Conservation (phyloP, 257 asterid genomes). For the Fraxinus anomala region DNA sequence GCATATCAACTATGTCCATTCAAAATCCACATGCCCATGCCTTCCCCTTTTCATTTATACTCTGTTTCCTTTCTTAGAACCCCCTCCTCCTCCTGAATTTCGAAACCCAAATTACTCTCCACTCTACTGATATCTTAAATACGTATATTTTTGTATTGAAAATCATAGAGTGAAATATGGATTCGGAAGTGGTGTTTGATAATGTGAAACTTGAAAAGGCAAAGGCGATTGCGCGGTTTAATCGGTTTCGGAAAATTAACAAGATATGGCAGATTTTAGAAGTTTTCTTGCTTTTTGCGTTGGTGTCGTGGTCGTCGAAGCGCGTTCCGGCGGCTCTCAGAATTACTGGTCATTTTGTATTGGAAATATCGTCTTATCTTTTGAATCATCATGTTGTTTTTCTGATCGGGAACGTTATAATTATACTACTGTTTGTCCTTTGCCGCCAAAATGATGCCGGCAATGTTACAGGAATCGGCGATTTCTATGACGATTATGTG, state of each 20-base stretch:
- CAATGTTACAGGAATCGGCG: conserved; percentile 26
- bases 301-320: conserved; percentile 71
- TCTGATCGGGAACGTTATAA: conserved; percentile 73
- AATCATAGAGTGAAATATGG: conserved; percentile 26
- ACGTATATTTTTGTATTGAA: not conserved
- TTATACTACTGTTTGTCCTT: conserved; percentile 46
- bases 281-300: conserved; percentile 38
- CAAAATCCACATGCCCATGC: conserved; percentile 27
- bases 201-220: conserved; percentile 38
- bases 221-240: conserved; percentile 49
- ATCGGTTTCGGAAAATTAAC: conserved; percentile 43
- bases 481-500: conserved; percentile 48
- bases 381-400: conserved; percentile 78
- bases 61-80: conserved; percentile 30
- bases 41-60: conserved; percentile 22
- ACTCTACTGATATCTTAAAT: not conserved
- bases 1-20: conserved; percentile 30
- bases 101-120: no score
- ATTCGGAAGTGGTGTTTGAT: conserved; percentile 31
- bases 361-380: conserved; percentile 33
- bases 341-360: conserved; percentile 24
- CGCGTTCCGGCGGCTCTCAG: conserved; percentile 45
- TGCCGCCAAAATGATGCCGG: conserved; percentile 46
- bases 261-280: conserved; percentile 52
- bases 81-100: conserved; percentile 31